Evolutionary conservation across 2,329 filamentous ascomycete genomes (phyloP), one percentile per base, ranked within the genome.

Genomic region (Grosmannia penicillata): DNA sequence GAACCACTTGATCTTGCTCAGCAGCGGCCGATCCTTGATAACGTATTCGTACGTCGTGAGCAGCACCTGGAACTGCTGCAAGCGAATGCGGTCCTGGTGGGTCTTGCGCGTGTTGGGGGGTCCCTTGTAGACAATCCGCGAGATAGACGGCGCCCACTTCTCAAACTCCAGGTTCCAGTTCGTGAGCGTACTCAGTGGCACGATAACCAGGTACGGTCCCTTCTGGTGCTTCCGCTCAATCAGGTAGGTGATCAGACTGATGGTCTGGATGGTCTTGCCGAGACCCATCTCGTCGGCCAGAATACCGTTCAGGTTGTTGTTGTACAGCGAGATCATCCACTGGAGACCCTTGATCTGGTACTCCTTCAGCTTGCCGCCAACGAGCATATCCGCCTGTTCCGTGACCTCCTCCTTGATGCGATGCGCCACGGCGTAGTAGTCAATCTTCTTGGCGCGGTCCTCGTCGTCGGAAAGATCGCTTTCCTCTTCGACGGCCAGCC

Each of bases 311-410:
- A 98, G 74, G 61, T 95, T 98, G 68, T 98, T 98, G 77, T 98
- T 98, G 72, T 96, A 98, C 13, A 98, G 71, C 13, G 91, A 98
- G 44, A 98, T 79, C 91, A 98, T 98, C 91, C 91, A 98, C 59
- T 98, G 89, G 34, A 98, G 66, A 71, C 91, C 91, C 75, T 95
- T 96, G 61, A 98, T 49, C 62, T 98, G 91, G 60, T 98, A 98
- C 57, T 98, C 91, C 60, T 98, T 98, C 48, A 98, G 68, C 10
- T 68, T 82, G 54, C 91, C 91, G 55, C 91, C 91, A 45, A 96
- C 85, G 43, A 98, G 71, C 31, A 93, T 93, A 38, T 62, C 60
- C 7, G 91, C 84, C 54, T 98, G 91, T 44, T 70, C 68, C 1
- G 73, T 81, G 49, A 98, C 80, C 47, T 93, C 84, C 65, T 98